Conservation (phyloP, 2,329 filamentous ascomycete genomes). For the Verruconis gallopava region DNA sequence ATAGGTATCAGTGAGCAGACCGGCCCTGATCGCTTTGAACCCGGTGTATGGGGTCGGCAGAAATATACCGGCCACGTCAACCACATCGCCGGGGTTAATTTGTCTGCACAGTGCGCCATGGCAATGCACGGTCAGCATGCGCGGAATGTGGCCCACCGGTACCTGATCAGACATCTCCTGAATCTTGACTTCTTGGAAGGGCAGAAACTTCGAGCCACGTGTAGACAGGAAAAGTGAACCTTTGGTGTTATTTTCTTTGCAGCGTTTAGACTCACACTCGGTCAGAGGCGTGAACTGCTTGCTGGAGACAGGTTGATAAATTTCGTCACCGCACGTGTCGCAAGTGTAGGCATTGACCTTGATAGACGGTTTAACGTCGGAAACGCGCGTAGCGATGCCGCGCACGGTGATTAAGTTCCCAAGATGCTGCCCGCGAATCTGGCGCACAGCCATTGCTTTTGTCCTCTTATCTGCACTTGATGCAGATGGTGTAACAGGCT, state of each 20-base stretch:
- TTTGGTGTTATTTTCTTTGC: conserved; percentile 78
- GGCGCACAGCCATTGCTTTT: conserved; percentile 74
- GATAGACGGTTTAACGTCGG: conserved; percentile 95
- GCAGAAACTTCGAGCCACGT: conserved; percentile 90
- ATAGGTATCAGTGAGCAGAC: conserved; percentile 93
- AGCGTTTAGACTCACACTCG: conserved; percentile 81
- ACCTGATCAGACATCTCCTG: conserved; percentile 99
- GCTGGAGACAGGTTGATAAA: conserved; percentile 88
- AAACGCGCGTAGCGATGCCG: conserved; percentile 88
- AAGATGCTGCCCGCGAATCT: conserved; percentile 85
- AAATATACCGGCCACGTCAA: conserved; percentile 92
- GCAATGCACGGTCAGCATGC: conserved; percentile 79
- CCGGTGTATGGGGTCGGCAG: conserved; percentile 97
- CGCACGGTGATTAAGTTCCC: conserved; percentile 88
- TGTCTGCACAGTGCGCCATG: conserved; percentile 75
- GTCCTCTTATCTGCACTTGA: conserved; percentile 45
- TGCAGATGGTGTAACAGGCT: conserved; percentile 64
- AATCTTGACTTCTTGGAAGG: conserved; percentile 97
- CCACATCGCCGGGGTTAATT: conserved; percentile 85
- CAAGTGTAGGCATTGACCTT: conserved; percentile 97
- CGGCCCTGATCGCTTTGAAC: conserved; percentile 92
- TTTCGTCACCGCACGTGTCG: conserved; percentile 89
- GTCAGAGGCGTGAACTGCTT: conserved; percentile 83
- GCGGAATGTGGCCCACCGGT: conserved; percentile 91
- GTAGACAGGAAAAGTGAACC: conserved; percentile 89